These are phyloP conservation scores for Sicyos baderoa DNA, from an alignment of 306 rosid genomes.

Conservation along the genomic window DNA sequence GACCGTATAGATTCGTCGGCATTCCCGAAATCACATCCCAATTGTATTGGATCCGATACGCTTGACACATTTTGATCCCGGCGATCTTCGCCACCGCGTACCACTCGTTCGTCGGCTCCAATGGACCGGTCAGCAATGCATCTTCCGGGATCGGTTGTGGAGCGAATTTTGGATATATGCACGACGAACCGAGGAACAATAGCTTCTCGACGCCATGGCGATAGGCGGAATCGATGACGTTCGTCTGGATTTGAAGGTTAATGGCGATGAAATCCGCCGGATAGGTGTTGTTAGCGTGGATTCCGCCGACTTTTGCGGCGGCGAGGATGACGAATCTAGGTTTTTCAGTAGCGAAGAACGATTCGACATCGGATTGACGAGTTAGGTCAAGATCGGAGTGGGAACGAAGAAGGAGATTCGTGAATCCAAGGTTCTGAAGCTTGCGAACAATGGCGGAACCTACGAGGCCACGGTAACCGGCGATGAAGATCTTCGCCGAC, in stretches of 20 bases:
- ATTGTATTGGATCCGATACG: conserved; percentile 64
- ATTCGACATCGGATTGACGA: conserved; percentile 71
- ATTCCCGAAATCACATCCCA: conserved; percentile 95
- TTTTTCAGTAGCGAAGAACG: conserved; percentile 65
- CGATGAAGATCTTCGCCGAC: conserved; percentile 80
- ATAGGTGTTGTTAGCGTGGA: conserved; percentile 88
- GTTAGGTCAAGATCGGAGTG: conserved; percentile 82
- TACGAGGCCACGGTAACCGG: conserved; percentile 91
- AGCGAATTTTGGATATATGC: conserved; percentile 90
- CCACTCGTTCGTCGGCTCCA: conserved; percentile 98
- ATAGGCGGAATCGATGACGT: conserved; percentile 67
- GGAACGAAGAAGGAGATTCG: conserved; percentile 52
- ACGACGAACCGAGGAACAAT: conserved; percentile 80
- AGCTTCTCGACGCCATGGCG: conserved; percentile 65
- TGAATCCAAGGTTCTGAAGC: conserved; percentile 60
- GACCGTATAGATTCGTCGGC: conserved; percentile 92
- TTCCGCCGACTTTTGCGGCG: conserved; percentile 98
- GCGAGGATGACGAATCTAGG: conserved; percentile 73
- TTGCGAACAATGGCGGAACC: conserved; percentile 85
- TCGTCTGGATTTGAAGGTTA: conserved; percentile 91
- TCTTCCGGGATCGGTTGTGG: conserved; percentile 85
- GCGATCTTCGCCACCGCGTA: conserved; percentile 93
- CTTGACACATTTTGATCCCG: conserved; percentile 95
- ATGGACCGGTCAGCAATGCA: conserved; percentile 69
- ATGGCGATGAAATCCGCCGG: conserved; percentile 83